phyloP scores from a whole-genome alignment of 257 asterid genomes.

The Nyctanthes arbortristis region DNA sequence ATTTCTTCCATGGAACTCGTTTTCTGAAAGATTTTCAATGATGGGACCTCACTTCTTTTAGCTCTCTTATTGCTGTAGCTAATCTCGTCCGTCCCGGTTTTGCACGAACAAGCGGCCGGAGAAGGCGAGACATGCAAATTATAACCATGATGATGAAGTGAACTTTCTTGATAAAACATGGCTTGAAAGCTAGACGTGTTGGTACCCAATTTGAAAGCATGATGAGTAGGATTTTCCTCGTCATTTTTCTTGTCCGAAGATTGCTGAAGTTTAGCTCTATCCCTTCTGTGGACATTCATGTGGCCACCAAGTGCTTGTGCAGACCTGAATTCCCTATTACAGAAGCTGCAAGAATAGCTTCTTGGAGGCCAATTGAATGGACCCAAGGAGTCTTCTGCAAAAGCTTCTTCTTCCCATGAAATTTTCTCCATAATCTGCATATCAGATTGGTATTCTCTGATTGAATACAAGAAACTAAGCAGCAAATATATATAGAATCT shows the following conservation, averaged over 20 bases:
- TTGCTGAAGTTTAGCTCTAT: slow-evolving; percentile 64
- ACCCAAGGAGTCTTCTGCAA: slow-evolving; percentile 29
- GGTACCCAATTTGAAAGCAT: slow-evolving; percentile 10
- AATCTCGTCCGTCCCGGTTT: background rate
- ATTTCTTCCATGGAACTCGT: slow-evolving; percentile 38
- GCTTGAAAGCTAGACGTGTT: slow-evolving; percentile 12
- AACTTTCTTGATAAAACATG: slow-evolving; percentile 6
- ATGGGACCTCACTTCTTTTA: slow-evolving; percentile 12
- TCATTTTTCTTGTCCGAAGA: slow-evolving; percentile 18
- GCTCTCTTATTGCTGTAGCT: slow-evolving; percentile 32
- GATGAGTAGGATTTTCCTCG: background rate
- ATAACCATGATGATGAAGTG: slow-evolving; percentile 7
- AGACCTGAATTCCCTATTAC: slow-evolving; percentile 56
- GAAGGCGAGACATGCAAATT: background rate
- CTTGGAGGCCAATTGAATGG: slow-evolving; percentile 66
- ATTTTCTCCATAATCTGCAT: slow-evolving; percentile 34
- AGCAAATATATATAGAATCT: slow-evolving; percentile 36
- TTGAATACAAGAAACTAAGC: slow-evolving; percentile 29
- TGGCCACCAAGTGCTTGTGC: slow-evolving; percentile 85
- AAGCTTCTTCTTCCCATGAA: slow-evolving; percentile 36
- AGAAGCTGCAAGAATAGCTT: slow-evolving; percentile 60
- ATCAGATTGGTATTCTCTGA: no score
- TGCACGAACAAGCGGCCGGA: no score
- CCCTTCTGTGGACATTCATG: slow-evolving; percentile 76
- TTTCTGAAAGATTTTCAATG: slow-evolving; percentile 21